Conservation (phyloP, 805 yeast species). For the Metschnikowia kunwiensis region DNA sequence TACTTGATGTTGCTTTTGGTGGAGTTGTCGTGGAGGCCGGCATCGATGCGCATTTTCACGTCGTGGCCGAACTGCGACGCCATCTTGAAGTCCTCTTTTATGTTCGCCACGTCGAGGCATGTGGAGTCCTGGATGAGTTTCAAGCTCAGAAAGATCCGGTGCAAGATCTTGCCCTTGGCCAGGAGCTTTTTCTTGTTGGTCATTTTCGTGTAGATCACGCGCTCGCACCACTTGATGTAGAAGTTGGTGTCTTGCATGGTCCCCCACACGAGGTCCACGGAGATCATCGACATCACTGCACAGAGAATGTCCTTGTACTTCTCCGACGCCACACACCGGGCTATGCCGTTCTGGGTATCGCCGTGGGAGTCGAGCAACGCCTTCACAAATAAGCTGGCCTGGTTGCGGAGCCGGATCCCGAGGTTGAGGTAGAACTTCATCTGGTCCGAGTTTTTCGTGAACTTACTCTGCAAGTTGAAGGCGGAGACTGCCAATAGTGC, state of each 20-base stretch:
- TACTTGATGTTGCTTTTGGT: conserved; percentile 19
- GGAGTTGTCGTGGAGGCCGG: conserved; percentile 12
- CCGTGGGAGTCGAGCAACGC: conserved; percentile 43
- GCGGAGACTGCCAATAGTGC: conserved; percentile 81
- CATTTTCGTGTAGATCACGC: conserved; percentile 68
- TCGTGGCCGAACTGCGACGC: conserved; percentile 30
- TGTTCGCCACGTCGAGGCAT: conserved; percentile 36
- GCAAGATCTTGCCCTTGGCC: conserved; percentile 72
- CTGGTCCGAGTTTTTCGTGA: conserved; percentile 58
- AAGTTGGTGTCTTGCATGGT: conserved; percentile 81
- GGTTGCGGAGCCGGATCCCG: conserved; percentile 71
- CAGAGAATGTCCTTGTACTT: conserved; percentile 82
- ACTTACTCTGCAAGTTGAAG: conserved; percentile 72
- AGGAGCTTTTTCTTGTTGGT: conserved; percentile 59
- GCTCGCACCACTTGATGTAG: conserved; percentile 74
- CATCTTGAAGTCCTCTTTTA: conserved; percentile 33
- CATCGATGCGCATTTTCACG: conserved; percentile 21
- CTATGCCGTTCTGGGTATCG: conserved; percentile 38
- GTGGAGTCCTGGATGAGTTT: conserved; percentile 79
- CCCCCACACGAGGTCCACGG: conserved; percentile 88
- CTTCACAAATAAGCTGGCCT: conserved; percentile 67
- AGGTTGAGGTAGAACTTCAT: conserved; percentile 68
- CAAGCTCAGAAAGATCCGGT: conserved; percentile 72
- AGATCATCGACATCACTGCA: conserved; percentile 81
- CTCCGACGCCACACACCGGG: conserved; percentile 49